A percentile compares a stretch with the other conserved stretches of the same genome.
Evolutionary conservation across 2,329 filamentous ascomycete genomes (phyloP).

Genomic region (Aphanoascus verrucosus): DNA sequence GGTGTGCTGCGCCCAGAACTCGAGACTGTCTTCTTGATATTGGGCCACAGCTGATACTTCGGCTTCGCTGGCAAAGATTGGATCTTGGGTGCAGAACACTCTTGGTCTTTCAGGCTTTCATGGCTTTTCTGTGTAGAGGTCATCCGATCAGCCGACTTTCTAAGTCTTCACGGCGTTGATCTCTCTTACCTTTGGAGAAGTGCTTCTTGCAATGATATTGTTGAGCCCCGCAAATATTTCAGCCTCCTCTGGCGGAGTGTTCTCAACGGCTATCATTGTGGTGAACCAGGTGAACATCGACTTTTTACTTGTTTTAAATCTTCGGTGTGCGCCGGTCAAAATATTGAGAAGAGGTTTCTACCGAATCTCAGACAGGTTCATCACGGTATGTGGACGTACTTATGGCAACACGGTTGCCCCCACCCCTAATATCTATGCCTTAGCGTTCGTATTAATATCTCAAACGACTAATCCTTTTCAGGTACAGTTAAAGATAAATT

Average conservation of each 20-base stretch:
- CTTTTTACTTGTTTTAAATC: not conserved
- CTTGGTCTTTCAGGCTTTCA: conserved; percentile 9
- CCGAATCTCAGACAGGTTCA: not conserved
- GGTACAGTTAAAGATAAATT: conserved; percentile 4
- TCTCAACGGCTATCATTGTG: conserved; percentile 9
- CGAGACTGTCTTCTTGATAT: conserved; percentile 16
- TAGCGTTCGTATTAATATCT: conserved; percentile 10
- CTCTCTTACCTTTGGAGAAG: conserved; percentile 18
- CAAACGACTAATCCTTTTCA: conserved; percentile 10
- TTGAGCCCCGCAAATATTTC: conserved; percentile 19
- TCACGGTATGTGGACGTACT: conserved; percentile 7
- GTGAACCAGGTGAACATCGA: not conserved
- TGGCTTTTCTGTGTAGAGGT: conserved; percentile 6
- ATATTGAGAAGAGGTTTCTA: conserved; percentile 7
- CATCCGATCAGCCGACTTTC: not conserved
- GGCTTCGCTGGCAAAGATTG: conserved; percentile 16
- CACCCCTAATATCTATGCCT: conserved; percentile 6
- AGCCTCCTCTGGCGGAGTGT: conserved; percentile 10
- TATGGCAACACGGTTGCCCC: conserved; percentile 7
- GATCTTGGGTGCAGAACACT: not conserved
- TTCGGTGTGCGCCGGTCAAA: not conserved
- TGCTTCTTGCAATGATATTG: conserved; percentile 20
- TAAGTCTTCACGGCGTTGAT: not conserved
- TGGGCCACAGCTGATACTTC: conserved; percentile 21
- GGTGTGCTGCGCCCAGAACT: conserved; percentile 14